phyloP scores from a whole-genome alignment of 1,284 basidiomycete species.

The Pyrrhoderma noxium region DNA sequence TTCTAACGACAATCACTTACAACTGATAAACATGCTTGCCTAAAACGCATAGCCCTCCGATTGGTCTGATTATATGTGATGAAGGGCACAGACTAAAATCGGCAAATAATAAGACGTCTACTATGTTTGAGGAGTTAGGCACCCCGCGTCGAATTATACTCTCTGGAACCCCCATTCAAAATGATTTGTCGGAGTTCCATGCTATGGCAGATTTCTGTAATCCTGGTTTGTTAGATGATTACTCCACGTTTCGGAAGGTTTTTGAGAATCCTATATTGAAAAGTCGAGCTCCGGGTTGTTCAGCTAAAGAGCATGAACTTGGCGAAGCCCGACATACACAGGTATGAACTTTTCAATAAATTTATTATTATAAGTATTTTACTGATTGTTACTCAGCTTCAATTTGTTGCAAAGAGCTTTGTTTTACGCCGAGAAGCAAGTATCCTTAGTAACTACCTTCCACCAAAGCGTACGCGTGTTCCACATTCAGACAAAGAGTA shows the following conservation, averaged over 20 bases:
- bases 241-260: slow-evolving; percentile 66
- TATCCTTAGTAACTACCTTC: slow-evolving; percentile 79
- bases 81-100: slow-evolving; percentile 97
- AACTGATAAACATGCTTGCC: too few species aligned
- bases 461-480: slow-evolving; percentile 72
- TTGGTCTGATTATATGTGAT: slow-evolving; percentile 93
- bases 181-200: slow-evolving; percentile 93
- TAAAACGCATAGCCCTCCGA: slow-evolving; percentile 63
- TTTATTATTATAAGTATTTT: not conserved
- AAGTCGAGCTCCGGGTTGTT: slow-evolving; percentile 74
- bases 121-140: slow-evolving; percentile 77
- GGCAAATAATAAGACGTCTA: slow-evolving; percentile 85
- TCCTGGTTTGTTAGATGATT: slow-evolving; percentile 81
- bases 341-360: slow-evolving; percentile 35
- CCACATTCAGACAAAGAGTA: slow-evolving; percentile 10
- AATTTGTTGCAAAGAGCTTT: slow-evolving; percentile 76
- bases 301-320: slow-evolving; percentile 61
- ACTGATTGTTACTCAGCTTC: slow-evolving; percentile 44
- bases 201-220: slow-evolving; percentile 97
- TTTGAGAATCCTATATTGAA: slow-evolving; percentile 90
- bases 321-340: slow-evolving; percentile 71
- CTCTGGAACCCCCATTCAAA: slow-evolving; percentile 96
- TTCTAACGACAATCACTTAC: too few species aligned
- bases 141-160: slow-evolving; percentile 79
- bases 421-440: slow-evolving; percentile 84